phyloP scores from a whole-genome alignment of 1,284 basidiomycete species.

The Agaricales sp. region DNA sequence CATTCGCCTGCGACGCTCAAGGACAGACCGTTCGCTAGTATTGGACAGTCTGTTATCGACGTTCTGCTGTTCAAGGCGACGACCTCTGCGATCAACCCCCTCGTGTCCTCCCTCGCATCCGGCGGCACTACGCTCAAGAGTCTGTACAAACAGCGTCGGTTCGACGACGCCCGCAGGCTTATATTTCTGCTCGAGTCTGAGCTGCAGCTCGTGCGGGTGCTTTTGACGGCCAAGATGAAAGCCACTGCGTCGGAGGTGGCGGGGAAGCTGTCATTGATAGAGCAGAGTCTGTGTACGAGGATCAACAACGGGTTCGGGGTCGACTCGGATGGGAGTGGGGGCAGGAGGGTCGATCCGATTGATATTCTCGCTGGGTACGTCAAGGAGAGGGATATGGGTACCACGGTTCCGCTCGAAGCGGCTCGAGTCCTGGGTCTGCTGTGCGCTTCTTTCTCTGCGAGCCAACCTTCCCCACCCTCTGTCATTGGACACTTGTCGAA shows the following conservation, averaged over 20 bases:
- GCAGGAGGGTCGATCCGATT: slow-evolving; percentile 50
- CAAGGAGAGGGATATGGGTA: slow-evolving; percentile 49
- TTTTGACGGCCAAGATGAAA: slow-evolving; percentile 53
- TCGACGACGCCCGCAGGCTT: slow-evolving; percentile 59
- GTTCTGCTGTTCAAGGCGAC: slow-evolving; percentile 61
- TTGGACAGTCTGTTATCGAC: slow-evolving; percentile 57
- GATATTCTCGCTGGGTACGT: slow-evolving; percentile 61
- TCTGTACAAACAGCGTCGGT: slow-evolving; percentile 52
- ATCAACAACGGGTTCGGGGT: slow-evolving; percentile 31
- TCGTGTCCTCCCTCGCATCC: slow-evolving; percentile 57
- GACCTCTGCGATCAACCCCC: slow-evolving; percentile 64
- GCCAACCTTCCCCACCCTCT: slow-evolving; percentile 49
- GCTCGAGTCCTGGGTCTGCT: slow-evolving; percentile 57
- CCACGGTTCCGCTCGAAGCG: slow-evolving; percentile 50
- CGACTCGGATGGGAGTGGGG: slow-evolving; percentile 33
- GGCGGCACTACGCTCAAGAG: slow-evolving; percentile 49
- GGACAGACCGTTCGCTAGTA: slow-evolving; percentile 41
- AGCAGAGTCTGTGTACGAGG: slow-evolving; percentile 62
- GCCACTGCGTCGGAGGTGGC: slow-evolving; percentile 19
- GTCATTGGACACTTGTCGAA: slow-evolving; percentile 66
- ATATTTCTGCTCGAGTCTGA: slow-evolving; percentile 59
- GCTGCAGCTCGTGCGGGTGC: slow-evolving; percentile 47
- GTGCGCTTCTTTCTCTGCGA: slow-evolving; percentile 51
- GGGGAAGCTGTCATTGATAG: slow-evolving; percentile 51
- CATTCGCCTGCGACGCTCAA: slow-evolving; percentile 45